Conservation (phyloP, 2,329 filamentous ascomycete genomes). For the Blastomyces silverae region DNA sequence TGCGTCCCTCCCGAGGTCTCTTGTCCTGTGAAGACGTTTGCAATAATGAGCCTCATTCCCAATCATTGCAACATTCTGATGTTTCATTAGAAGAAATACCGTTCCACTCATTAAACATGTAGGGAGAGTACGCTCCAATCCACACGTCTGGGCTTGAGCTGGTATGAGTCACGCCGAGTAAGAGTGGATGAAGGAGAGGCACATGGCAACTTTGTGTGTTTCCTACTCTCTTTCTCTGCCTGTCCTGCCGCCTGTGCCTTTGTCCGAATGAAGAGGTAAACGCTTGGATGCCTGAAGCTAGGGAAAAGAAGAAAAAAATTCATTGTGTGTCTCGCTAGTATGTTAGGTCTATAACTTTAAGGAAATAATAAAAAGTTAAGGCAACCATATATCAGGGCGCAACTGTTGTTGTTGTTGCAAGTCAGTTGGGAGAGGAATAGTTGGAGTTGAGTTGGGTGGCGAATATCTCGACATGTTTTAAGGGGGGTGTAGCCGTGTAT, state of each 20-base stretch:
- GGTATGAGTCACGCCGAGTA: background rate
- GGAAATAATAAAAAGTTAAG: background rate
- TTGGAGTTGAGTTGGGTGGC: background rate
- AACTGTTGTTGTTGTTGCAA: background rate
- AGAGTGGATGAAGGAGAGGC: background rate
- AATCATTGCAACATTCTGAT: background rate
- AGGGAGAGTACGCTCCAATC: background rate
- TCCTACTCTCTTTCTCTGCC: background rate
- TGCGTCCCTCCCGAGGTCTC: background rate
- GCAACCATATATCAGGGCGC: background rate
- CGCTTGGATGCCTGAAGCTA: background rate
- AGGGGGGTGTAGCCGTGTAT: background rate
- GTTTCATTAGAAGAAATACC: background rate
- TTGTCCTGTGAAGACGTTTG: background rate
- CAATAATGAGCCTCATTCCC: background rate
- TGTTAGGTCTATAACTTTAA: background rate
- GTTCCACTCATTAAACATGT: background rate
- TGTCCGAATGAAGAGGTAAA: background rate
- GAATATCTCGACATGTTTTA: background rate
- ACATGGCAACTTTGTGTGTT: background rate
- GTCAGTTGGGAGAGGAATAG: background rate
- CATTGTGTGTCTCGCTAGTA: background rate
- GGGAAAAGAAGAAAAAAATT: background rate
- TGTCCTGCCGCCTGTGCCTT: background rate
- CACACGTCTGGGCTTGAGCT: background rate